phyloP scores from a whole-genome alignment of 2,329 filamentous ascomycete genomes.

The Apiospora aurea region DNA sequence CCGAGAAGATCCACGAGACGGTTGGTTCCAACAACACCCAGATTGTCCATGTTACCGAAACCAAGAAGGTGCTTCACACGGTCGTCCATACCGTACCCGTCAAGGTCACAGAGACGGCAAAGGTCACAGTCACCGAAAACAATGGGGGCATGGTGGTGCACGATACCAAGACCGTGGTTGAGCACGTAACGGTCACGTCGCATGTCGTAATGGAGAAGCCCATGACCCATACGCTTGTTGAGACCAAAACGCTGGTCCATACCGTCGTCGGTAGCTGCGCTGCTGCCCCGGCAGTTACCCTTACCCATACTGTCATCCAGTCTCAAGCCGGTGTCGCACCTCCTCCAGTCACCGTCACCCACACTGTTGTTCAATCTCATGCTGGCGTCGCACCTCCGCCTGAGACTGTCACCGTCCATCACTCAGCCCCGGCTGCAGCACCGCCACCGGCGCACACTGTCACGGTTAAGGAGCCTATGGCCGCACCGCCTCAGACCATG shows the following conservation, averaged over 20 bases:
- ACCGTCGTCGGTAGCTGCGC: conserved; percentile 6
- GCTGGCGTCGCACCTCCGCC: neutral
- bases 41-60: neutral
- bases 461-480: conserved; percentile 4
- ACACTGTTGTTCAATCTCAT: neutral
- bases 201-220: conserved; percentile 4
- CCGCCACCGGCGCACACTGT: neutral
- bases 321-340: neutral
- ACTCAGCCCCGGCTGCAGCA: neutral
- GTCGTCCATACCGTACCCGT: neutral
- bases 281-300: neutral
- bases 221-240: conserved; percentile 1
- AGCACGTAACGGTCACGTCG: conserved; percentile 8
- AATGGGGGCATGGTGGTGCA: neutral
- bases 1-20: neutral
- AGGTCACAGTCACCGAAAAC: neutral
- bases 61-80: neutral
- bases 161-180: conserved; percentile 2
- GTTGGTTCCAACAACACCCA: neutral
- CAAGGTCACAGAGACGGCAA: neutral
- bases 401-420: neutral
- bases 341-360: neutral
- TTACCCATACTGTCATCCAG: conserved; percentile 1
- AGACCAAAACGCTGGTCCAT: conserved; percentile 7
- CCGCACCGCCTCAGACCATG: neutral